These are phyloP conservation scores for Sphagnum magellanicum DNA, from an alignment of 228 moss, liverwort and hornwort species.

Conservation along the genomic window DNA sequence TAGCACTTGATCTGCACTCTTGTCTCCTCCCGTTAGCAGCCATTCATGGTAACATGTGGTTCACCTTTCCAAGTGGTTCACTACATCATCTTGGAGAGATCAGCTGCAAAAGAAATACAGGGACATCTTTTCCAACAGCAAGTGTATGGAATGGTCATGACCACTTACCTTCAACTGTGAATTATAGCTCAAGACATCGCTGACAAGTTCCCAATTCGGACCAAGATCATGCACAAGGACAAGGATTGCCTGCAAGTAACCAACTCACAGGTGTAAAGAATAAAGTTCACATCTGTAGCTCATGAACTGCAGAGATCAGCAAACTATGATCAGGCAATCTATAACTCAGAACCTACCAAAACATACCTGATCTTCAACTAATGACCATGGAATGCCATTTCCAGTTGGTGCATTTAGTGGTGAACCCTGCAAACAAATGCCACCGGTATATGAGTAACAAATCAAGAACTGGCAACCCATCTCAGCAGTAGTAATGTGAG, in stretches of 20 bases:
- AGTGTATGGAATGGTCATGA: too few species aligned
- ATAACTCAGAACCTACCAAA: too few species aligned
- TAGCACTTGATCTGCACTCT: too few species aligned
- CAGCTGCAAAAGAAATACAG: too few species aligned
- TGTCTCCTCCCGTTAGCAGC: too few species aligned
- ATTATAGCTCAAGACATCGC: conserved; percentile 81
- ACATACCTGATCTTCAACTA: conserved; percentile 71
- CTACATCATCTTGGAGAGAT: too few species aligned
- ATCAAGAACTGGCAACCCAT: too few species aligned
- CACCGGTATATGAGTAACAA: neutral
- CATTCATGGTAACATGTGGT: too few species aligned
- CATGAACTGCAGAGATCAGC: neutral
- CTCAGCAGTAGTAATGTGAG: too few species aligned
- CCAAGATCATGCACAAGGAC: conserved; percentile 76
- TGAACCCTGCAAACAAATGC: neutral
- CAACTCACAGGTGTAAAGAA: neutral
- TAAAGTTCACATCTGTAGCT: neutral
- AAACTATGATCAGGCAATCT: too few species aligned
- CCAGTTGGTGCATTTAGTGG: conserved; percentile 27
- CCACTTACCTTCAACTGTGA: conserved; percentile 69
- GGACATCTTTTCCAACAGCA: too few species aligned
- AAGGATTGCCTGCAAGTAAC: conserved; percentile 62
- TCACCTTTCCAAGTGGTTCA: too few species aligned
- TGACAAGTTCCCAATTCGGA: conserved; percentile 81
- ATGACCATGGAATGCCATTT: conserved; percentile 77